Conservation (phyloP, 768 basidiomycete genomes). For the Lentinula edodes region DNA sequence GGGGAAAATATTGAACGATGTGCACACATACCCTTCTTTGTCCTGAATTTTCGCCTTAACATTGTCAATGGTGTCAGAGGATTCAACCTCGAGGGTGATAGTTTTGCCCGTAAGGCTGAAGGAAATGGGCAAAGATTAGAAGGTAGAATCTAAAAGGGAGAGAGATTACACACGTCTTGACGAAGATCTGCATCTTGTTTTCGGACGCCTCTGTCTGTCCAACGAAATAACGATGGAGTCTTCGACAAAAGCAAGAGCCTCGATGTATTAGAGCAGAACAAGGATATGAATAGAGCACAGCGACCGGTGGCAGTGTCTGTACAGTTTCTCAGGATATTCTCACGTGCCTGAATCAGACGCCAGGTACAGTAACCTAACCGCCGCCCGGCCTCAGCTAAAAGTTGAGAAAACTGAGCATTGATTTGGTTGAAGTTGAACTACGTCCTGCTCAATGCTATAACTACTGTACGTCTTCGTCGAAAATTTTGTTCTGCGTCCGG, state of each 20-base stretch:
- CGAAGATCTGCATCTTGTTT: constrained; percentile 91
- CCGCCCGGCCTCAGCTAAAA: too few relatives aligned
- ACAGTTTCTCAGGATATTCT: background rate
- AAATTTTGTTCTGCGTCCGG: too few relatives aligned
- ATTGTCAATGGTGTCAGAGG: constrained; percentile 96
- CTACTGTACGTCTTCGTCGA: too few relatives aligned
- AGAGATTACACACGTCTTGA: constrained; percentile 72
- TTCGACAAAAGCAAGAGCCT: constrained; percentile 78
- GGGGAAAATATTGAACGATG: background rate
- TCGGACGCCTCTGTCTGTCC: constrained; percentile 81
- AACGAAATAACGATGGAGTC: constrained; percentile 91
- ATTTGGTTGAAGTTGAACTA: too few relatives aligned
- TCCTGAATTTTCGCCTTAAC: constrained; percentile 97
- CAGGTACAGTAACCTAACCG: too few relatives aligned
- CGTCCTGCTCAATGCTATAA: too few relatives aligned
- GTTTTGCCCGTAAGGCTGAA: constrained; percentile 96
- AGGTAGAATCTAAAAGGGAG: constrained; percentile 7
- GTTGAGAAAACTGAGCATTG: too few relatives aligned
- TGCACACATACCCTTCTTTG: constrained; percentile 77
- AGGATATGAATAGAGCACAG: background rate
- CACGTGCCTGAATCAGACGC: background rate
- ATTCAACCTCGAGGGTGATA: constrained; percentile 97
- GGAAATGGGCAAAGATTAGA: constrained; percentile 10
- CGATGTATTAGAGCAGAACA: background rate
- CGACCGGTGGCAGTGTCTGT: background rate